These are phyloP conservation scores for Senna tora DNA, from an alignment of 306 rosid species.

Conservation along the genomic window DNA sequence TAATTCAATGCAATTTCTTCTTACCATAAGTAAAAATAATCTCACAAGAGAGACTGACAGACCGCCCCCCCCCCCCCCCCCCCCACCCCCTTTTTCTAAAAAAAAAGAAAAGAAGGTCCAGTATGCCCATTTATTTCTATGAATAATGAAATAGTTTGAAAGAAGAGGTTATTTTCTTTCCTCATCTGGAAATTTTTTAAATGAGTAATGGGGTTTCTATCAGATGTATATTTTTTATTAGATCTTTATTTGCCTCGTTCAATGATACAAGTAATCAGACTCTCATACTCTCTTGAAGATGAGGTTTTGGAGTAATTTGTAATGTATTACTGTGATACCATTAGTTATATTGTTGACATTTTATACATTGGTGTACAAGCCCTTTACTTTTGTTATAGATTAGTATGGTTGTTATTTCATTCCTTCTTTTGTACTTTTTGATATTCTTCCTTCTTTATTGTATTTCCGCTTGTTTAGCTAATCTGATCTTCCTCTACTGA, in stretches of 20 bases:
- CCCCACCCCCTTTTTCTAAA: too few relatives aligned
- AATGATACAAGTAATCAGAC: not conserved
- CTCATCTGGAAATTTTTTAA: not conserved
- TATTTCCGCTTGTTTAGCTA: constrained; percentile 21
- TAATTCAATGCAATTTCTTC: constrained; percentile 13
- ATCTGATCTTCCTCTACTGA: constrained; percentile 10
- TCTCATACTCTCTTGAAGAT: not conserved
- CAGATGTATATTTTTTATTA: not conserved
- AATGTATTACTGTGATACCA: not conserved
- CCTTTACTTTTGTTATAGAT: not conserved
- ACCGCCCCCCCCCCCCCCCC: not conserved
- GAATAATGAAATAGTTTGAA: not conserved
- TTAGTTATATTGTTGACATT: not conserved
- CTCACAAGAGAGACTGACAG: not conserved
- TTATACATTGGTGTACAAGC: constrained; percentile 6
- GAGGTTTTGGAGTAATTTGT: not conserved
- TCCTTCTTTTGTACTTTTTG: not conserved
- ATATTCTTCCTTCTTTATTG: not conserved
- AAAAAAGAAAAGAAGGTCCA: not conserved
- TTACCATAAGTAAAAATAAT: not conserved
- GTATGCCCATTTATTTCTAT: not conserved
- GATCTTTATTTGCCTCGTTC: not conserved
- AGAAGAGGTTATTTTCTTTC: too few relatives aligned
- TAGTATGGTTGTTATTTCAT: not conserved
- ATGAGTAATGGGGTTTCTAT: not conserved